These are phyloP conservation scores for Phytophthora melonis DNA, from an alignment of 352 stramenopile genomes.

Conservation along the genomic window DNA sequence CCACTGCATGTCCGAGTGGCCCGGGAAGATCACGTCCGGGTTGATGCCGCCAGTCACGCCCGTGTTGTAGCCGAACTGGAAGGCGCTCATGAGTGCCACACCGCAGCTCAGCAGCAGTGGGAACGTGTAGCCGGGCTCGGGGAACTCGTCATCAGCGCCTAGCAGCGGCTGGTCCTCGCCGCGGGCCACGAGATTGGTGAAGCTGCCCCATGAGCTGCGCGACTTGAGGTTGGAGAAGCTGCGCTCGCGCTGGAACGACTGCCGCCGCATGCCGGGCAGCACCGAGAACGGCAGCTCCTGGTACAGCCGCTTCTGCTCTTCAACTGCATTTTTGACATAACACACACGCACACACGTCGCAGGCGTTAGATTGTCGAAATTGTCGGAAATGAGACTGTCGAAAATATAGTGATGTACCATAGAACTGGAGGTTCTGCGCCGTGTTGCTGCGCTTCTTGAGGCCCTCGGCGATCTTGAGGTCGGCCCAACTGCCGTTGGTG, in stretches of 20 bases:
- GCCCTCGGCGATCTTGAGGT: slow-evolving; percentile 73
- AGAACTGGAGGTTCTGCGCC: slow-evolving; percentile 82
- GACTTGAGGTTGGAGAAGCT: slow-evolving; percentile 77
- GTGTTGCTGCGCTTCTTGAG: slow-evolving; percentile 85
- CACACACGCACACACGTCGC: slow-evolving; percentile 11
- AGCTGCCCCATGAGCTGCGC: slow-evolving; percentile 64
- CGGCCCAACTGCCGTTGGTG: slow-evolving; percentile 71
- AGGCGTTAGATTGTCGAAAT: not conserved
- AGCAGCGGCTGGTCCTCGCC: slow-evolving; percentile 81
- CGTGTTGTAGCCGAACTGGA: slow-evolving; percentile 83
- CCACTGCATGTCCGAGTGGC: slow-evolving; percentile 71
- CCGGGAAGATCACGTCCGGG: slow-evolving; percentile 67
- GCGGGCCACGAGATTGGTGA: slow-evolving; percentile 59
- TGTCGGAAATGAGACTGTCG: not conserved
- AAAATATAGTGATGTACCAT: slow-evolving; percentile 45
- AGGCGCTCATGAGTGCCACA: slow-evolving; percentile 74
- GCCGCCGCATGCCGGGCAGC: slow-evolving; percentile 72
- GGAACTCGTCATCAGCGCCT: slow-evolving; percentile 63
- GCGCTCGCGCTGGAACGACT: slow-evolving; percentile 78
- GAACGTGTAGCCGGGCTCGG: slow-evolving; percentile 72
- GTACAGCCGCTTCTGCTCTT: slow-evolving; percentile 79
- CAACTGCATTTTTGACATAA: slow-evolving; percentile 44
- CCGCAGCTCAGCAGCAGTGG: slow-evolving; percentile 72
- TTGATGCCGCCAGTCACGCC: slow-evolving; percentile 76
- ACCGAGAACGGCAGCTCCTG: slow-evolving; percentile 80